Percentiles rank a stretch among this genome's conserved stretches.
phyloP scores from a whole-genome alignment of 768 basidiomycete genomes.

The Ramaria sp. region DNA sequence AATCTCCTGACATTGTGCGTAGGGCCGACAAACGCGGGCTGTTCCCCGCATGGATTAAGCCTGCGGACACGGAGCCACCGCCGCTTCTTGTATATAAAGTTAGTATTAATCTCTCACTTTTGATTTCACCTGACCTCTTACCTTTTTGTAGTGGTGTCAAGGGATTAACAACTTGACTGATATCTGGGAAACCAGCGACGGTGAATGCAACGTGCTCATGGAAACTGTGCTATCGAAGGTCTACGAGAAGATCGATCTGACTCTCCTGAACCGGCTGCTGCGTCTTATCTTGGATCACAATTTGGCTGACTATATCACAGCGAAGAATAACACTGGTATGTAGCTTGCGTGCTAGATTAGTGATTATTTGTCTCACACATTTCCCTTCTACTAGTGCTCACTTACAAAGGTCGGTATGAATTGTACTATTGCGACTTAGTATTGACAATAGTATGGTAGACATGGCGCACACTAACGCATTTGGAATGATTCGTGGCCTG shows the following conservation, averaged over 20 bases:
- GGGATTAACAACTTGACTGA: constrained; percentile 98
- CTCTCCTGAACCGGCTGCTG: constrained; percentile 87
- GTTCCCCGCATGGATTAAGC: constrained; percentile 99
- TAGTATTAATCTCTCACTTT: not conserved
- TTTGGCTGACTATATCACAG: constrained; percentile 96
- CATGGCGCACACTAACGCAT: constrained; percentile 97
- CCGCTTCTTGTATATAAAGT: constrained; percentile 93
- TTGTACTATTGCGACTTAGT: not conserved
- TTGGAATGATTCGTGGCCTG: constrained; percentile 92
- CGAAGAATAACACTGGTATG: constrained; percentile 89
- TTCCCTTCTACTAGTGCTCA: constrained; percentile 38
- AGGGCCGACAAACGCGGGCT: constrained; percentile 92
- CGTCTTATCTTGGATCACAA: constrained; percentile 98
- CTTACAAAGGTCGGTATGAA: constrained; percentile 56
- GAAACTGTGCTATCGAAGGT: constrained; percentile 97
- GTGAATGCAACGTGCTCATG: constrained; percentile 98
- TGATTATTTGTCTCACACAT: not conserved
- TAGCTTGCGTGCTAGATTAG: not conserved
- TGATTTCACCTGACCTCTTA: not conserved
- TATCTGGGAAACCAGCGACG: constrained; percentile 96
- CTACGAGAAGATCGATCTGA: constrained; percentile 98
- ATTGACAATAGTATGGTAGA: constrained; percentile 25
- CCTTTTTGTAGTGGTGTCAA: constrained; percentile 68
- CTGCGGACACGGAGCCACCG: constrained; percentile 93
- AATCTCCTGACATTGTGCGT: constrained; percentile 4